Percentiles rank a stretch among this genome's conserved stretches.
phyloP scores from a whole-genome alignment of 2,329 filamentous ascomycete genomes.

The Hymenoscyphus fraxineus region DNA sequence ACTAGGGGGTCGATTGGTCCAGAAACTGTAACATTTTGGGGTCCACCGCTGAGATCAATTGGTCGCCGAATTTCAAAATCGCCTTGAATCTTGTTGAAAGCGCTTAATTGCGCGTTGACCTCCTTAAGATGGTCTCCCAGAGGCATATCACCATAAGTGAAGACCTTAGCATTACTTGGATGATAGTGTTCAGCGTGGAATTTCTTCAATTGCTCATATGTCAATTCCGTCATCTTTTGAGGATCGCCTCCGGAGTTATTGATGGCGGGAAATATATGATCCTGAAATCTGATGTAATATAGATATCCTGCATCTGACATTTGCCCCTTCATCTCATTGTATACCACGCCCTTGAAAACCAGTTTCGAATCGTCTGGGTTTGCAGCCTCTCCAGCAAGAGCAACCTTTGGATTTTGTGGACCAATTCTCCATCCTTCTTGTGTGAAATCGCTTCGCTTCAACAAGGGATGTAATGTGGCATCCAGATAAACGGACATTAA shows the following conservation, averaged over 20 bases:
- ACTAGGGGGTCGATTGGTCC: slow-evolving; percentile 87
- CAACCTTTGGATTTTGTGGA: slow-evolving; percentile 71
- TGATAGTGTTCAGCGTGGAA: slow-evolving; percentile 96
- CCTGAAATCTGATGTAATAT: slow-evolving; percentile 92
- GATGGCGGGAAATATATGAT: slow-evolving; percentile 88
- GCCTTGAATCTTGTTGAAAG: slow-evolving; percentile 66
- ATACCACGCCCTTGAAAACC: slow-evolving; percentile 96
- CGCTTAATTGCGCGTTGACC: slow-evolving; percentile 68
- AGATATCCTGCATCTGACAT: slow-evolving; percentile 97
- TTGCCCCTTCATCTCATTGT: slow-evolving; percentile 99
- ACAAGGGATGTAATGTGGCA: slow-evolving; percentile 81
- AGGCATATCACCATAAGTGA: slow-evolving; percentile 94
- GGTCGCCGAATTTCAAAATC: slow-evolving; percentile 75
- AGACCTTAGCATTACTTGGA: slow-evolving; percentile 92
- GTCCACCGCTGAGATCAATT: slow-evolving; percentile 63
- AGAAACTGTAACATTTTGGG: slow-evolving; percentile 64
- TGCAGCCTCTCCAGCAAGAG: slow-evolving; percentile 40
- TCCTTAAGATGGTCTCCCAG: slow-evolving; percentile 76
- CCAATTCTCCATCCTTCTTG: slow-evolving; percentile 97
- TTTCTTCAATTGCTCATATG: slow-evolving; percentile 79
- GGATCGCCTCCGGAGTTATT: slow-evolving; percentile 97
- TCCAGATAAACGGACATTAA: slow-evolving; percentile 96
- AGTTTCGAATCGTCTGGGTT: slow-evolving; percentile 59
- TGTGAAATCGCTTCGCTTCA: slow-evolving; percentile 88
- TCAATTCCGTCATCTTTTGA: slow-evolving; percentile 92